Percentiles rank a stretch among this genome's conserved stretches.
Evolutionary conservation across 257 asterid genomes (phyloP).

Genomic region (Paulownia fortunei): DNA sequence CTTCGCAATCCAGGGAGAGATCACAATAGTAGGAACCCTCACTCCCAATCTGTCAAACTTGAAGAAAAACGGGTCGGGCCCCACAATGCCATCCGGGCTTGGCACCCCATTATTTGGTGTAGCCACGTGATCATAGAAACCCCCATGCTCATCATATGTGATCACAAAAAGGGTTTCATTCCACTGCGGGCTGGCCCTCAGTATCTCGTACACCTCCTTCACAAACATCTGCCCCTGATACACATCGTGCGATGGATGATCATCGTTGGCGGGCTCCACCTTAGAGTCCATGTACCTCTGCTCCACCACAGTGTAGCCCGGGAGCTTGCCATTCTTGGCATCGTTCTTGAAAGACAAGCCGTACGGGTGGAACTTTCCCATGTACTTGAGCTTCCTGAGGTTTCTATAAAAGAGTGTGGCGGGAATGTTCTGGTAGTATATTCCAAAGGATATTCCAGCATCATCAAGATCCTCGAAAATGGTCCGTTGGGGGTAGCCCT

Average conservation of each 20-base stretch:
- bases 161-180: slow-evolving; percentile 67
- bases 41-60: slow-evolving; percentile 83
- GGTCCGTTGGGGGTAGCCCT: slow-evolving; percentile 86
- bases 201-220: slow-evolving; percentile 91
- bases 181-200: slow-evolving; percentile 89
- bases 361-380: slow-evolving; percentile 61
- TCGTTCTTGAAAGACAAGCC: slow-evolving; percentile 58
- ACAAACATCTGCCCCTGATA: slow-evolving; percentile 82
- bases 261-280: slow-evolving; percentile 78
- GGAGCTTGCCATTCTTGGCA: slow-evolving; percentile 68
- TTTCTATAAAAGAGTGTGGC: slow-evolving; percentile 72
- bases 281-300: slow-evolving; percentile 80
- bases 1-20: slow-evolving; percentile 81
- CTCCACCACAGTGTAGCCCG: slow-evolving; percentile 84
- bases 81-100: slow-evolving; percentile 77
- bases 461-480: slow-evolving; percentile 74
- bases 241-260: slow-evolving; percentile 94
- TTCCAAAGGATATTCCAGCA: slow-evolving; percentile 63
- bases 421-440: slow-evolving; percentile 83
- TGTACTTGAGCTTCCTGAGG: slow-evolving; percentile 71
- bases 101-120: slow-evolving; percentile 76
- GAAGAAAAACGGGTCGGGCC: slow-evolving; percentile 78
- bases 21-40: slow-evolving; percentile 72
- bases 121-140: slow-evolving; percentile 80
- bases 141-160: slow-evolving; percentile 97